Conservation (phyloP, 306 rosid species). For the Rosa multiflora region DNA sequence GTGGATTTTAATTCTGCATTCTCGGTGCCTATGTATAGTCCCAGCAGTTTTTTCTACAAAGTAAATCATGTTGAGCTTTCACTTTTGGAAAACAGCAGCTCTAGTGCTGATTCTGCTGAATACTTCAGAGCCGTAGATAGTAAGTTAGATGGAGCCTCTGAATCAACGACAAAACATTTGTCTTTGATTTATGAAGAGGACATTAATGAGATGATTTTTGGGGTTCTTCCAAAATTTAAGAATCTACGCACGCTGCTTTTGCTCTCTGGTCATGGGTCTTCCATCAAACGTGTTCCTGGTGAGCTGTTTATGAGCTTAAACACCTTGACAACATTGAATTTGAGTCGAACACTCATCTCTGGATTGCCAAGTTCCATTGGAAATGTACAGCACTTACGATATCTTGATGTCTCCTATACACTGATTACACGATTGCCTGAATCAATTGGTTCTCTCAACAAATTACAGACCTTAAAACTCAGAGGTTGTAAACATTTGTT, state of each 20-base stretch:
- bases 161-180: not conserved
- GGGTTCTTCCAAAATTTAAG: not conserved
- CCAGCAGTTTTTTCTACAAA: not conserved
- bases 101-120: not conserved
- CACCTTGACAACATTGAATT: conserved; percentile 7
- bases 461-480: conserved; percentile 21
- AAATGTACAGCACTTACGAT: not conserved
- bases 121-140: not conserved
- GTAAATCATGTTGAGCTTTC: not conserved
- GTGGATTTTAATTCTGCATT: not conserved
- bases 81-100: not conserved
- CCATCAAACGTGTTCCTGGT: conserved; percentile 10
- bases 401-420: conserved; percentile 15
- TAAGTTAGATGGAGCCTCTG: not conserved
- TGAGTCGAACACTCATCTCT: conserved; percentile 7
- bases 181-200: not conserved
- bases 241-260: conserved; percentile 9
- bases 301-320: conserved; percentile 12
- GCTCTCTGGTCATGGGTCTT: not conserved
- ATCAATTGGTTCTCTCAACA: not conserved
- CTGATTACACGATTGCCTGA: conserved; percentile 21
- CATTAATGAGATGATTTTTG: not conserved
- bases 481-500: not conserved
- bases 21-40: not conserved
- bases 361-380: conserved; percentile 24